Evolutionary conservation across 177 flowering plant species (phyloP).

Genomic region (Vitis hybrid): DNA sequence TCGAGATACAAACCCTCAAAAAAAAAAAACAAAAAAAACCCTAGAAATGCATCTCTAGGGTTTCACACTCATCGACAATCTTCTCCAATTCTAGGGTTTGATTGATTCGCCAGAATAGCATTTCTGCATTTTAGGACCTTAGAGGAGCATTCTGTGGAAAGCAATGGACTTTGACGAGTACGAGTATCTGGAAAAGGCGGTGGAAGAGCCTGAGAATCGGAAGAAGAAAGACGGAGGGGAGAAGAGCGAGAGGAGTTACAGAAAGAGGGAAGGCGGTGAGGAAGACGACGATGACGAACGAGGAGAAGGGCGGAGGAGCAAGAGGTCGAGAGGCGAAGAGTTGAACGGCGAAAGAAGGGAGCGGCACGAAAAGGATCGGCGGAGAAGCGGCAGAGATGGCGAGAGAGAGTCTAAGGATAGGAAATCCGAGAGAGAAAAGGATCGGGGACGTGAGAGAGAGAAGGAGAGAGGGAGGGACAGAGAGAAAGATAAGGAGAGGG

Average conservation of each 20-base stretch:
- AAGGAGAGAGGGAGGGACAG: conserved; percentile 11
- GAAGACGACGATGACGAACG: conserved; percentile 29
- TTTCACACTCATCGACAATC: background rate
- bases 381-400: conserved; percentile 22
- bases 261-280: conserved; percentile 39
- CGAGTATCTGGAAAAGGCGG: conserved; percentile 84
- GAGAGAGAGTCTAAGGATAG: conserved; percentile 26
- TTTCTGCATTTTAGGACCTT: background rate
- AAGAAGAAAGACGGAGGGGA: conserved; percentile 26
- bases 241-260: conserved; percentile 38
- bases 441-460: conserved; percentile 15
- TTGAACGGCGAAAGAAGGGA: conserved; percentile 31
- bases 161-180: conserved; percentile 97
- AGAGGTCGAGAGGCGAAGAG: conserved; percentile 41
- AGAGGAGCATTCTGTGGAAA: no score
- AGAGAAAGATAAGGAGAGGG: conserved; percentile 12
- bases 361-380: conserved; percentile 40
- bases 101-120: no score
- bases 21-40: background rate
- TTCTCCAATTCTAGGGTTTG: background rate
- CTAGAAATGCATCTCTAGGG: conserved; percentile 4
- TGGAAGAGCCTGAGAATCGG: conserved; percentile 46
- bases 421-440: conserved; percentile 16
- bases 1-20: no score
- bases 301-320: conserved; percentile 29